Evolutionary conservation across 805 yeast genomes (phyloP), one percentile per base, ranked within the genome.

Genomic region (Zygotorulaspora sp.): DNA sequence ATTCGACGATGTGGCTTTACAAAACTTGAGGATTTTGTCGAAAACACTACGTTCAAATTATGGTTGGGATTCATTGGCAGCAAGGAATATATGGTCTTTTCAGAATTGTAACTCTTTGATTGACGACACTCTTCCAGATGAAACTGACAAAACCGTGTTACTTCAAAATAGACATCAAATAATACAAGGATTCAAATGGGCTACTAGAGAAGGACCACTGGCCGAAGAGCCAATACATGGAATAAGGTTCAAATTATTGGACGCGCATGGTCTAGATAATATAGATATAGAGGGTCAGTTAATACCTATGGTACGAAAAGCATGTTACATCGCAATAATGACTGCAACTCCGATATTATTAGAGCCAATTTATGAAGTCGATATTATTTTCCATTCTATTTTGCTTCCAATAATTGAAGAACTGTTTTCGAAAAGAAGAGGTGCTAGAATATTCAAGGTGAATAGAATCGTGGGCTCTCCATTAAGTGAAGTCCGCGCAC

Each of bases 121-220:
- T 12, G 85, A 90, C 57, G 97, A 90, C 49, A 84, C 94, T 0
- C 53, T 89, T 2, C 72, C 80, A 0, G 78, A 70, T 19, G 92
- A 83, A 40, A 80, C 81, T 1, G 83, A 85, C 52, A 78, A 77
- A 52, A 62, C 63, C 17, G 36, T 63, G 8, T 50, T 83, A 22
- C 41, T 50, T 1, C 36, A 63, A 0, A 67, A 74, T 19, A 79
- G 75, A 43, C 78, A 74, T 5, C 66, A 77, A 2, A 71, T 89
- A 1, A 62, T 67, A 2, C 81, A 80, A 48, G 98, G 97, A 0
- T 92, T 90, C 62, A 72, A 74, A 50, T 84, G 95, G 92, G 81
- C 83, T 2, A 69, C 75, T 0, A 69, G 77, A 39, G 95, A 85
- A 51, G 98, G 98, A 0, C 98, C 99, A 0, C 65, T 92, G n/a